Evolutionary conservation across 1,284 basidiomycete species (phyloP), one percentile per base, ranked within the genome.

Genomic region (Malassezia nana): DNA sequence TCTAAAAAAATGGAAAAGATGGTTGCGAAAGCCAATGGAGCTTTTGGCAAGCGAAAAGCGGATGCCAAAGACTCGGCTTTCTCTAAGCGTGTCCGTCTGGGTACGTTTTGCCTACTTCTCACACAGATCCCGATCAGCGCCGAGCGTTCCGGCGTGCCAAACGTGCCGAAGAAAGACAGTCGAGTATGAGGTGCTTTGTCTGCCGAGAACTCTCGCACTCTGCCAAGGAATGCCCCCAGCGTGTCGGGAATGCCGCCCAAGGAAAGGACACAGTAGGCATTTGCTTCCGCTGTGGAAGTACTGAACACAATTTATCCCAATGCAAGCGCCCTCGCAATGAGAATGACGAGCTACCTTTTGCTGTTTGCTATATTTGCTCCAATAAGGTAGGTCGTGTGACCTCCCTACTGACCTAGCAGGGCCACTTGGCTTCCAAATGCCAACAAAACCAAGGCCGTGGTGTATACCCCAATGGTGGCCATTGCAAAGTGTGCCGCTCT

Each of bases 401-500:
- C 32, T 8, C 13, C 6, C 6, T 15, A 18, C 13, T 31, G 16
- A 30, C 81, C 2, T 79, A 78, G 4, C 82, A 81, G 62, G 89
- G 89, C 0, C 89, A 92, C 68, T 79, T 92, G 1, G 85, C 86
- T 0, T 83, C 84, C 0, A 77, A 81, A 16, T 95, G 90, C 74
- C 85, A 87, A 0, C 76, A 85, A 65, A 94, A 94, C 67, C 79
- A 81, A 54, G 80, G 79, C 1, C 84, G 82, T 57, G 89, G 90
- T 1, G 80, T 94, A 25, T 95, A 94, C 67, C 87, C 89, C 0
- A 86, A 91, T 60, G 90, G 90, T 20, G 90, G 90, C 2, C 90
- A 89, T 71, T 95, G 90, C 71, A 92, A 89, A 69, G 78, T 94
- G 9, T 95, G 90, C 69, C 81, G 83, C 3, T 81, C 85, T 46